Evolutionary conservation across 345 rosid species (phyloP).

Genomic region (Euphorbia peplus): DNA sequence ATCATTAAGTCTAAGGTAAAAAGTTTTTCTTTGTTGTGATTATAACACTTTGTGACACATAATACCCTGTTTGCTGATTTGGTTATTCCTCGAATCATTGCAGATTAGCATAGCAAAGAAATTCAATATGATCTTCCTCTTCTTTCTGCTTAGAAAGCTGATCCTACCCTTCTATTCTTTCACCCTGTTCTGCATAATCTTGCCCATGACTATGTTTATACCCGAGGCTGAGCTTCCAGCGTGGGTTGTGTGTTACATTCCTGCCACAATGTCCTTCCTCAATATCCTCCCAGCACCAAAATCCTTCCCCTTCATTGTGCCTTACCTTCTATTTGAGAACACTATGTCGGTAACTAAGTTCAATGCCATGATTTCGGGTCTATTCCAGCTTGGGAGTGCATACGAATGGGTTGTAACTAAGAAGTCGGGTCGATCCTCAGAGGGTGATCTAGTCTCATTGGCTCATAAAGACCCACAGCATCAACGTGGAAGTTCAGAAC

Average conservation of each 20-base stretch:
- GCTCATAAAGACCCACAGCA: constrained; percentile 53
- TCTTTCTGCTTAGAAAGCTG: constrained; percentile 79
- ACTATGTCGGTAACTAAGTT: constrained; percentile 97
- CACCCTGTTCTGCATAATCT: constrained; percentile 89
- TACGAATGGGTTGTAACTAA: constrained; percentile 96
- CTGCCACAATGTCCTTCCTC: constrained; percentile 93
- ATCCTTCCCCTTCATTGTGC: constrained; percentile 91
- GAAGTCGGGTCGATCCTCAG: constrained; percentile 91
- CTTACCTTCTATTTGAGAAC: constrained; percentile 93
- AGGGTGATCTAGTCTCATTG: constrained; percentile 74
- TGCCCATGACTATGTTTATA: constrained; percentile 94
- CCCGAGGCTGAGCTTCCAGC: constrained; percentile 90
- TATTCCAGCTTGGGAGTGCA: constrained; percentile 94
- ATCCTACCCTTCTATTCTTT: constrained; percentile 90
- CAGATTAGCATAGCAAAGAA: constrained; percentile 83
- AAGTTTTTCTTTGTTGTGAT: neutral
- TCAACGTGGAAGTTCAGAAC: constrained; percentile 51
- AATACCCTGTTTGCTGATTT: neutral
- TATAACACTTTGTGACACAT: neutral
- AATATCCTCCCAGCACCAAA: constrained; percentile 91
- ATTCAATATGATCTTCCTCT: constrained; percentile 87
- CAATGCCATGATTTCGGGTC: constrained; percentile 90
- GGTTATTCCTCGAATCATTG: constrained; percentile 23
- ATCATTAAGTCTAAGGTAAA: constrained; percentile 73
- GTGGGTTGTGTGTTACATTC: constrained; percentile 95